phyloP scores from a whole-genome alignment of 2,329 filamentous ascomycete genomes.

The Rosellinia necatrix region DNA sequence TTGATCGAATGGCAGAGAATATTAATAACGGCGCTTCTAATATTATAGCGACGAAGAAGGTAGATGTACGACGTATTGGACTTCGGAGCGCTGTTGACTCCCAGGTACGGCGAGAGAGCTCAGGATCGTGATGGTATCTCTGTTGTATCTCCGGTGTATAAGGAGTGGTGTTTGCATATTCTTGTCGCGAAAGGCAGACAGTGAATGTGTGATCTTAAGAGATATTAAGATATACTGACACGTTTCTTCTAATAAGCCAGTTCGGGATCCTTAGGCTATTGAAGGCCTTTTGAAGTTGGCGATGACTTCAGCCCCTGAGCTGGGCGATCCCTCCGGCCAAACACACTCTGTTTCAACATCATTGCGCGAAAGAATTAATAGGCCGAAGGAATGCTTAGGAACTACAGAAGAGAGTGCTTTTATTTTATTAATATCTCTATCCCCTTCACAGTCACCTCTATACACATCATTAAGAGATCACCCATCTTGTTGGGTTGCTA shows the following conservation, averaged over 20 bases:
- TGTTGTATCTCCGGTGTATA: too few species aligned
- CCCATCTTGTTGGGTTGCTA: slow-evolving; percentile 6
- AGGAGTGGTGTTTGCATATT: too few species aligned
- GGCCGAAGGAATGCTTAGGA: too few species aligned
- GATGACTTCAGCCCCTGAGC: slow-evolving; percentile 25
- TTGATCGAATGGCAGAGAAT: too few species aligned
- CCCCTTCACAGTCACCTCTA: neutral
- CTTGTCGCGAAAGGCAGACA: too few species aligned
- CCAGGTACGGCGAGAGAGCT: too few species aligned
- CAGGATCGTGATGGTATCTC: too few species aligned
- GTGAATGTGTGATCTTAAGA: neutral
- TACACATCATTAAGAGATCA: neutral
- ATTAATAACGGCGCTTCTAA: too few species aligned
- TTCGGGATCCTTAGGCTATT: neutral
- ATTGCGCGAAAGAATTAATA: neutral
- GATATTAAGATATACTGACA: neutral
- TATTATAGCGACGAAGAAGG: too few species aligned
- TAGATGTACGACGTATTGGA: too few species aligned
- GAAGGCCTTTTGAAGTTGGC: neutral
- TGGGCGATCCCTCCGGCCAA: neutral
- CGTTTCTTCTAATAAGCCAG: too few species aligned
- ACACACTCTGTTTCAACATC: neutral
- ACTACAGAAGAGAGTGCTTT: neutral
- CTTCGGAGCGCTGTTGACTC: too few species aligned
- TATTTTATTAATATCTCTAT: neutral